Conservation (phyloP, 192 early-diverging fungal genomes). For the Coemansia sp. region DNA sequence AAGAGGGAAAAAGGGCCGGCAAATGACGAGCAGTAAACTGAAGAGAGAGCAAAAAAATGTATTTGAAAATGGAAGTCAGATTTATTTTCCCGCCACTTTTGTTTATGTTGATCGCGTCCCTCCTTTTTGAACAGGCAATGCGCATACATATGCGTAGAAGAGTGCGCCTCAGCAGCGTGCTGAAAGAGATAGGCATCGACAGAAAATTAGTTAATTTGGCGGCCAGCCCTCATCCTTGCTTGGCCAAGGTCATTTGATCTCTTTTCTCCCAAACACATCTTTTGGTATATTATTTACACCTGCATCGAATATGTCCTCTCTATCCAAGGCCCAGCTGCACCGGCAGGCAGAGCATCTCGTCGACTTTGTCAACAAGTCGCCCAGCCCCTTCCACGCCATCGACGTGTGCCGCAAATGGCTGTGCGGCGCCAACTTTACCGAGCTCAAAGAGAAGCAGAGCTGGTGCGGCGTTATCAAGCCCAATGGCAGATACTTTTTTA, state of each 20-base stretch:
- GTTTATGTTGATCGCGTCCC: not conserved
- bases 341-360: slow-evolving; percentile 64
- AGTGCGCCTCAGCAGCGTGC: too few relatives aligned
- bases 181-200: too few relatives aligned
- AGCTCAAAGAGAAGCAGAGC: slow-evolving; percentile 86
- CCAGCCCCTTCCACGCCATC: slow-evolving; percentile 96
- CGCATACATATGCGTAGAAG: too few relatives aligned
- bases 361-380: slow-evolving; percentile 86
- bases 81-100: not conserved
- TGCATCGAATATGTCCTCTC: not conserved
- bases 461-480: slow-evolving; percentile 72
- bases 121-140: not conserved
- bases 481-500: slow-evolving; percentile 95
- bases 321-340: slow-evolving; percentile 48
- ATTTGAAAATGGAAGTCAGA: not conserved
- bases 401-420: slow-evolving; percentile 75
- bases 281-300: not conserved
- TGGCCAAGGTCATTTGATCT: not conserved
- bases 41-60: not conserved
- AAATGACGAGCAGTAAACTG: slow-evolving; percentile 11
- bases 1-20: not conserved
- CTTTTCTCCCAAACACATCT: not conserved
- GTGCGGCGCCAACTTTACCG: slow-evolving; percentile 73
- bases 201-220: too few relatives aligned
- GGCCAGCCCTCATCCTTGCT: not conserved